Conservation (phyloP, 75 land plant species). For the Cryptomeria japonica region DNA sequence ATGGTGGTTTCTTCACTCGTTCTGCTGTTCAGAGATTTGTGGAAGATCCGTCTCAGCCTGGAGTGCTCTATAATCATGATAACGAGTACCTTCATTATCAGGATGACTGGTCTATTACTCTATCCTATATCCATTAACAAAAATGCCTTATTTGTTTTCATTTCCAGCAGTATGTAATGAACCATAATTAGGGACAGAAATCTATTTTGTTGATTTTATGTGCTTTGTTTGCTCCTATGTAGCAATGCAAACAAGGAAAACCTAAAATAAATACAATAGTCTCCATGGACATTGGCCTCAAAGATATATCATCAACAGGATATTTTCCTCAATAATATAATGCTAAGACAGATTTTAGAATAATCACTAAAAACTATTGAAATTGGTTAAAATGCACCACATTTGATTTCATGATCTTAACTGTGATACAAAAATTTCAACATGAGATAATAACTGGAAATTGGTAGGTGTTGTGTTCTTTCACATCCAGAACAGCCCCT, state of each 20-base stretch:
- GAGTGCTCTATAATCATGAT: conserved; percentile 83
- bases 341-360: background rate
- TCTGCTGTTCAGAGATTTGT: conserved; percentile 84
- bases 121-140: background rate
- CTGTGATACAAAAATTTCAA: background rate
- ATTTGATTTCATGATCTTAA: background rate
- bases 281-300: background rate
- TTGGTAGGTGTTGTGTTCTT: background rate
- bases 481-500: background rate
- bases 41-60: conserved; percentile 83
- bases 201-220: background rate
- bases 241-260: background rate
- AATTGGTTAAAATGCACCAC: background rate
- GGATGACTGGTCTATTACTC: conserved; percentile 82
- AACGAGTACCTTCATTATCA: conserved; percentile 95
- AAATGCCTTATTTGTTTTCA: background rate
- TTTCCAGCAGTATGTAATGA: background rate
- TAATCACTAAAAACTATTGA: background rate
- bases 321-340: background rate
- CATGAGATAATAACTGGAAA: background rate
- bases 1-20: conserved; percentile 87
- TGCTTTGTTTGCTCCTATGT: background rate
- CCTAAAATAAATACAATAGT: background rate
- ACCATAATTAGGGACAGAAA: background rate
- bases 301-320: background rate